Conservation (phyloP, 2,329 filamentous ascomycete species). For the Claviceps cyperi region DNA sequence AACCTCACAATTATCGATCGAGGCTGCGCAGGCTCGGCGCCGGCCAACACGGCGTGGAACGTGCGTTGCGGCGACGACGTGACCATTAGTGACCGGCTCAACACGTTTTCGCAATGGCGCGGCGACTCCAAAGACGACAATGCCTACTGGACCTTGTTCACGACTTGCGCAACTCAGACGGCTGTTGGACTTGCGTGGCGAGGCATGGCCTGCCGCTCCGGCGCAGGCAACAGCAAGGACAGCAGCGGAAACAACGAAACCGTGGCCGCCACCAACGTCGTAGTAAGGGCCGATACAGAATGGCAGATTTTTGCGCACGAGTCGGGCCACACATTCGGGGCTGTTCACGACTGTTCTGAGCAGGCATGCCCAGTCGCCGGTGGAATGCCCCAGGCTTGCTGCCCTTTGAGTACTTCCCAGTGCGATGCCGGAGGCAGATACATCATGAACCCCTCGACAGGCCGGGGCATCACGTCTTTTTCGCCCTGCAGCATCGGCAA, state of each 20-base stretch:
- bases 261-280: conserved; percentile 77
- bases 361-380: conserved; percentile 50
- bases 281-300: conserved; percentile 67
- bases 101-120: conserved; percentile 80
- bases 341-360: conserved; percentile 78
- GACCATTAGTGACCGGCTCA: conserved; percentile 64
- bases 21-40: conserved; percentile 57
- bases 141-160: conserved; percentile 86
- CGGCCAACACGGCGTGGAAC: conserved; percentile 68
- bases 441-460: conserved; percentile 94
- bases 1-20: conserved; percentile 68
- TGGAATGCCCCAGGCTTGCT: conserved; percentile 47
- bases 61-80: conserved; percentile 49
- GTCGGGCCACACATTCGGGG: conserved; percentile 85
- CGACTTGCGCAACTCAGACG: conserved; percentile 63
- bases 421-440: conserved; percentile 69
- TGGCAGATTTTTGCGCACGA: conserved; percentile 97
- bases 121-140: conserved; percentile 64
- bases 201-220: conserved; percentile 62
- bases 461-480: conserved; percentile 58
- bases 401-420: conserved; percentile 50
- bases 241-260: conserved; percentile 47
- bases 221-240: conserved; percentile 37
- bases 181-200: conserved; percentile 91
- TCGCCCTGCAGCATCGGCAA: conserved; percentile 86